Evolutionary conservation across 805 yeast genomes (phyloP).

Genomic region (Candida xyloterini): DNA sequence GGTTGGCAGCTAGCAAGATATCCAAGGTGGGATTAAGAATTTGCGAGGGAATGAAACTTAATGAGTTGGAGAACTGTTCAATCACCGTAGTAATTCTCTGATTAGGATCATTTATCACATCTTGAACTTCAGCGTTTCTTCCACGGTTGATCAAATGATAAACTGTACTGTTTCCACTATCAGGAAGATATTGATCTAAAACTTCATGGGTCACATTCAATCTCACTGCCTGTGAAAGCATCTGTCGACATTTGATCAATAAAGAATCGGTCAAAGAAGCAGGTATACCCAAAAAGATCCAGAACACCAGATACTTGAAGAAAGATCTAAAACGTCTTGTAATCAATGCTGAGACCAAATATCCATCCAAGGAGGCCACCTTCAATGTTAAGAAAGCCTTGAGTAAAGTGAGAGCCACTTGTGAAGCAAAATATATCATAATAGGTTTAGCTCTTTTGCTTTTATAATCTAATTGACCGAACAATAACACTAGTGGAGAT

Average conservation of each 20-base stretch:
- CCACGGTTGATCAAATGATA: conserved; percentile 61
- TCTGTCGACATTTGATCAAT: conserved; percentile 56
- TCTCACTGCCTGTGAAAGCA: conserved; percentile 58
- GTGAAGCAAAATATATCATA: conserved; percentile 39
- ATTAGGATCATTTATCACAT: conserved; percentile 65
- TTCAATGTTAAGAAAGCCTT: conserved; percentile 75
- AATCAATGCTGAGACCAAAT: conserved; percentile 76
- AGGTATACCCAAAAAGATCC: conserved; percentile 87
- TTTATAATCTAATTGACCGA: conserved; percentile 17
- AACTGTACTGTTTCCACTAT: conserved; percentile 63
- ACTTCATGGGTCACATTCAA: conserved; percentile 61
- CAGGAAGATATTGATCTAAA: conserved; percentile 70
- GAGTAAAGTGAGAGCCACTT: conserved; percentile 56
- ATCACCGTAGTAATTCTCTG: conserved; percentile 82
- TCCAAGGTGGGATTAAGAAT: conserved; percentile 80
- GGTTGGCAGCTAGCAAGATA: conserved; percentile 74
- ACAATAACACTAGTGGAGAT: conserved; percentile 19
- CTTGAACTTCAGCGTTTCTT: conserved; percentile 8
- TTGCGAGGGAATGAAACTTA: conserved; percentile 77
- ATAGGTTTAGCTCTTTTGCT: conserved; percentile 14
- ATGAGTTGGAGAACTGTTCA: conserved; percentile 65
- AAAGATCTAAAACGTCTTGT: conserved; percentile 65
- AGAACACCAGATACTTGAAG: conserved; percentile 56
- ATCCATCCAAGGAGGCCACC: conserved; percentile 86
- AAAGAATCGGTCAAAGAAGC: conserved; percentile 77